These are phyloP conservation scores for Hyaloscypha bicolor DNA, from an alignment of 495 filamentous ascomycete species.

Conservation along the genomic window DNA sequence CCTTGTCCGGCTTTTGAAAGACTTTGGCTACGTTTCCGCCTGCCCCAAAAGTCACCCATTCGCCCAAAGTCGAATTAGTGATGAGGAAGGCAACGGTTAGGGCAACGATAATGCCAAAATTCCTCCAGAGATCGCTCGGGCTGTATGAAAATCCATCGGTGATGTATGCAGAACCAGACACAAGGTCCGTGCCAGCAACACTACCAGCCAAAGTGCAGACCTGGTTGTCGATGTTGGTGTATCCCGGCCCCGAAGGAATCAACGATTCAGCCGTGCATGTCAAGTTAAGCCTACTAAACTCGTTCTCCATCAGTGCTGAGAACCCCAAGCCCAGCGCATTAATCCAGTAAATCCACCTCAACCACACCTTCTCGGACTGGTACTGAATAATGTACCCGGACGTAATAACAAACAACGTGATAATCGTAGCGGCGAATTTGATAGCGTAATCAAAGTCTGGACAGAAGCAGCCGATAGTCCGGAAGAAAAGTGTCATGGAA, in stretches of 20 bases:
- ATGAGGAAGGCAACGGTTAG: slow-evolving; percentile 69
- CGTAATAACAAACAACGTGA: slow-evolving; percentile 78
- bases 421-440: slow-evolving; percentile 74
- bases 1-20: slow-evolving; percentile 69
- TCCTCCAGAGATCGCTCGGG: slow-evolving; percentile 66
- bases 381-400: slow-evolving; percentile 80
- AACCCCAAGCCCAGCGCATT: slow-evolving; percentile 78
- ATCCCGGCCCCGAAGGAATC: slow-evolving; percentile 44
- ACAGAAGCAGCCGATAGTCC: slow-evolving; percentile 74
- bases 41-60: slow-evolving; percentile 68
- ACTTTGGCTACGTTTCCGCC: slow-evolving; percentile 72
- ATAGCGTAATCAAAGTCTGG: slow-evolving; percentile 87
- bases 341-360: slow-evolving; percentile 64
- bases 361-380: slow-evolving; percentile 53
- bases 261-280: slow-evolving; percentile 27
- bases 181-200: slow-evolving; percentile 29
- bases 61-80: slow-evolving; percentile 71
- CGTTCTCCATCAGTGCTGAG: slow-evolving; percentile 78
- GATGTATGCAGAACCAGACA: slow-evolving; percentile 39
- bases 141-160: slow-evolving; percentile 53
- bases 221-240: slow-evolving; percentile 36
- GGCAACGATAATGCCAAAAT: slow-evolving; percentile 67
- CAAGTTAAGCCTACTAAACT: slow-evolving; percentile 54
- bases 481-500: slow-evolving; percentile 79
- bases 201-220: slow-evolving; percentile 31